Evolutionary conservation across 208 protist species (phyloP).

Genomic region (Crithidia brevicula): DNA sequence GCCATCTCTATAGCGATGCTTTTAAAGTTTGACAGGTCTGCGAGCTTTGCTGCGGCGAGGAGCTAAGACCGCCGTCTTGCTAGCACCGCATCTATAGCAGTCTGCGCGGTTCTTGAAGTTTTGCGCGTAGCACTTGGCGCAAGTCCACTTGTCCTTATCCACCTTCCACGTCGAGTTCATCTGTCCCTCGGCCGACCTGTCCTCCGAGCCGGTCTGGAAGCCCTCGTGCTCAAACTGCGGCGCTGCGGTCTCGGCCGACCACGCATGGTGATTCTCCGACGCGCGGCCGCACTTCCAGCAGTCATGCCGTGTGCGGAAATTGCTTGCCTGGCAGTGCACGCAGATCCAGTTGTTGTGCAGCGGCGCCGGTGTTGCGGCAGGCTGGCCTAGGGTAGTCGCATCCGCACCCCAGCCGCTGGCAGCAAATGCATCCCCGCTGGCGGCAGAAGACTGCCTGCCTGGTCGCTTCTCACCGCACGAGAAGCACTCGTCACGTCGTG

Average conservation of each 20-base stretch:
- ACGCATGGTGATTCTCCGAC: conserved; percentile 34
- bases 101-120: conserved; percentile 71
- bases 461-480: conserved; percentile 52
- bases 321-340: conserved; percentile 72
- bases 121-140: conserved; percentile 85
- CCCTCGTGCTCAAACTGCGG: conserved; percentile 77
- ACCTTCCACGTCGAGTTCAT: conserved; percentile 55
- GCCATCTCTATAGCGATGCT: background rate
- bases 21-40: conserved; percentile 82
- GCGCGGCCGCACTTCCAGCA: conserved; percentile 85
- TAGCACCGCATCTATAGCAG: conserved; percentile 82
- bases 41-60: conserved; percentile 50
- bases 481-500: conserved; percentile 70
- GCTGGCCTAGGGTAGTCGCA: background rate
- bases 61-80: conserved; percentile 46
- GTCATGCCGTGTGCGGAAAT: conserved; percentile 80
- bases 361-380: background rate
- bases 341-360: conserved; percentile 88
- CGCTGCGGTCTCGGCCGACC: conserved; percentile 19
- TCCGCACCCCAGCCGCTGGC: conserved; percentile 5
- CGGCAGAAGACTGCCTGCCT: background rate
- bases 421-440: background rate
- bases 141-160: conserved; percentile 67
- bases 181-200: conserved; percentile 36
- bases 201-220: conserved; percentile 58